These are phyloP conservation scores for Cladosporium sp. DNA, from an alignment of 2,329 filamentous ascomycete genomes.

Conservation along the genomic window DNA sequence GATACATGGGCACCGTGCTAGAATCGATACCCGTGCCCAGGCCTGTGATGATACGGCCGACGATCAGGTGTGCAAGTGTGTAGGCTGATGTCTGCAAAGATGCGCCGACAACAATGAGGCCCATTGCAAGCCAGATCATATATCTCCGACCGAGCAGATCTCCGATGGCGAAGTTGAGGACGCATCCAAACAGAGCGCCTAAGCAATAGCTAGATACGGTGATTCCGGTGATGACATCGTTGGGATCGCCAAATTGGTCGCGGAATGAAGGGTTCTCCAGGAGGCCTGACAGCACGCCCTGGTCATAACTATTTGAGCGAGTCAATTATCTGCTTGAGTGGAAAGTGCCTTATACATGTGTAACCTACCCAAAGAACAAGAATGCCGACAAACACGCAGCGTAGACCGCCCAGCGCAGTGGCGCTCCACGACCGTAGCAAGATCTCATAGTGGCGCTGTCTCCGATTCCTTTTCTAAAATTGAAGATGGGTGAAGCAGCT, in stretches of 20 bases:
- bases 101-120: constrained; percentile 40
- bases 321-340: background rate
- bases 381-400: constrained; percentile 25
- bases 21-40: constrained; percentile 44
- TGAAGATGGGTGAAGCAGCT: background rate
- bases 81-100: constrained; percentile 44
- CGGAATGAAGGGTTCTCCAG: constrained; percentile 26
- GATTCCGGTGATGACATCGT: constrained; percentile 30
- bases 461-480: background rate
- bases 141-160: constrained; percentile 37
- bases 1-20: constrained; percentile 40
- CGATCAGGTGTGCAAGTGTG: constrained; percentile 41
- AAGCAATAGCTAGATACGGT: constrained; percentile 41
- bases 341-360: background rate
- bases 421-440: constrained; percentile 24
- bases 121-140: constrained; percentile 42
- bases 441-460: constrained; percentile 11
- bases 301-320: constrained; percentile 14
- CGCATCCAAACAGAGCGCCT: constrained; percentile 38
- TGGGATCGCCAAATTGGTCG: constrained; percentile 25
- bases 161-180: constrained; percentile 38
- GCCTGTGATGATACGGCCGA: constrained; percentile 47
- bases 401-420: constrained; percentile 24
- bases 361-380: constrained; percentile 25
- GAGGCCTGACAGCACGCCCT: constrained; percentile 26